Evolutionary conservation across 306 rosid species (phyloP).

Genomic region (Trifolium fragiferum): DNA sequence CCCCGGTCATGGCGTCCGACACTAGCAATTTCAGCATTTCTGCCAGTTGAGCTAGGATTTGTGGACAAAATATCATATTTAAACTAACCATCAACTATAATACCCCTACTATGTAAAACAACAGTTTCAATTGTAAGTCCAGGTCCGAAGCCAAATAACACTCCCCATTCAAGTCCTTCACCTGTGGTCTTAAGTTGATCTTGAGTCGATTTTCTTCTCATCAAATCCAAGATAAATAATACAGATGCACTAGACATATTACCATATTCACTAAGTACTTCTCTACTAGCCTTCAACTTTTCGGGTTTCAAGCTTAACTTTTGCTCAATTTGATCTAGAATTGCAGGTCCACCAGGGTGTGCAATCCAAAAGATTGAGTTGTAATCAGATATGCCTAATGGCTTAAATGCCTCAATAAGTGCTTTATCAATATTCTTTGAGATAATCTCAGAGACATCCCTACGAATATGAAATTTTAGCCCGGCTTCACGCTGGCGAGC

Average conservation of each 20-base stretch:
- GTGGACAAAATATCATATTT: too few relatives aligned
- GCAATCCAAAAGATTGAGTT: constrained; percentile 51
- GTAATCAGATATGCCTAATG: constrained; percentile 41
- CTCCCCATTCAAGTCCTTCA: constrained; percentile 72
- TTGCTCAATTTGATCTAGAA: constrained; percentile 45
- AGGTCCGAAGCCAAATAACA: constrained; percentile 75
- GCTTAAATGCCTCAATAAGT: constrained; percentile 38
- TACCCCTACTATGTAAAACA: constrained; percentile 57
- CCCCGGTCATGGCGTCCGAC: too few relatives aligned
- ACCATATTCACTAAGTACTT: constrained; percentile 69
- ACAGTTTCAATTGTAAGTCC: constrained; percentile 62
- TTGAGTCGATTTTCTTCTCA: constrained; percentile 58
- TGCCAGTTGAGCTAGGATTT: too few relatives aligned
- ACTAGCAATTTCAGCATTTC: too few relatives aligned
- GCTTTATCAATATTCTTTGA: constrained; percentile 46
- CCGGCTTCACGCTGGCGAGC: constrained; percentile 48
- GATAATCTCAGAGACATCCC: constrained; percentile 45
- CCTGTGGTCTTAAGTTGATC: constrained; percentile 50
- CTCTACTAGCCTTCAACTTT: constrained; percentile 46
- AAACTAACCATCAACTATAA: not conserved
- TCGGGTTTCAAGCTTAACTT: constrained; percentile 39
- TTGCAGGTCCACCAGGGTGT: constrained; percentile 46
- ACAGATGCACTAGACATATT: constrained; percentile 90
- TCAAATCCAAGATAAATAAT: constrained; percentile 64
- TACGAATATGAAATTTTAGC: constrained; percentile 43